Base-by-base conservation (phyloP, 352 stramenopile species). In the Pythium apleroticum region DNA sequence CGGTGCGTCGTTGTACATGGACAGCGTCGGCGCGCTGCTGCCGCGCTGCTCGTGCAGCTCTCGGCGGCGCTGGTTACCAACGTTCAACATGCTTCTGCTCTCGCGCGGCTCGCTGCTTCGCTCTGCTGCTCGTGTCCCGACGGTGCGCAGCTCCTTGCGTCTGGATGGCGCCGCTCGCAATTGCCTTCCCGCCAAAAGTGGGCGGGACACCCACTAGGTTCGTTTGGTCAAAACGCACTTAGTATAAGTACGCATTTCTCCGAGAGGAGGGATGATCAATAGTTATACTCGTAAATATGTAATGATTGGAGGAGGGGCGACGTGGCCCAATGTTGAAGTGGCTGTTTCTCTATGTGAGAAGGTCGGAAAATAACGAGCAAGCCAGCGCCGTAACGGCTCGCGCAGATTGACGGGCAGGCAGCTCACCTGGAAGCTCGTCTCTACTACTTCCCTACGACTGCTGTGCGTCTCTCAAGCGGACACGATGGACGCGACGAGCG, bases 1-100 rank as follows among this genome's bases (percentile, higher is more conserved):
- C 20, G 97, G 97, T 58, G 96, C 83, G 53, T 98, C 84, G 19
- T 91, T 86, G 75, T 99, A 99, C 72, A 99, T 87, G 54, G 87
- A 96, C 57, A 97, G 77, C 76, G 90, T 93, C 49, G 83, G 84
- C 31, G 78, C 56, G 22, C 73, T 72, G 46, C 77, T 66, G 37
- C 69, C 68, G 50, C 78, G 77, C 43, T 72, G 69, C 27, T 72
- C 72, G 52, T 85, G 75, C 58, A 72, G 57, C 61, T 88, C 82
- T 15, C 77, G 75, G 8, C 84, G 73, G 19, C 80, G 46, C 46
- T 53, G 81, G 71, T 91, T 91, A 25, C 85, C 84, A 24, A 96
- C 82, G 77, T 94, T 96, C 69, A 93, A 74, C 87, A 96, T 96
- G 12, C 43, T 50, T 20, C 5, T 50, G 12, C 27, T 41, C 49